Conservation (phyloP, 2,329 filamentous ascomycete genomes). For the Phyllosticta paracitricarpa region DNA sequence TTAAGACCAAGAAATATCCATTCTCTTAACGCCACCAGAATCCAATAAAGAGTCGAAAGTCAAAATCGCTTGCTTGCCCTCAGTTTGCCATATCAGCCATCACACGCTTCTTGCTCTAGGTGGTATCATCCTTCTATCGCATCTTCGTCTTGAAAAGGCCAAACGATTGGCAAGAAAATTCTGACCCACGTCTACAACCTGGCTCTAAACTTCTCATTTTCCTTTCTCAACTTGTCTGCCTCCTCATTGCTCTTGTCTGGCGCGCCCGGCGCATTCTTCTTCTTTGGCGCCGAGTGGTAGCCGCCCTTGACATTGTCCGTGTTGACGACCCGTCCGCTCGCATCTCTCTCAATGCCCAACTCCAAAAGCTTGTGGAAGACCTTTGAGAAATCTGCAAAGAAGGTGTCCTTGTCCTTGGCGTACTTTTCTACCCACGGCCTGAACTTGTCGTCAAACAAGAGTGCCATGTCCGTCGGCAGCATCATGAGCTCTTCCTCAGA, state of each 20-base stretch:
- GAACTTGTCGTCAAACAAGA: slow-evolving; percentile 46
- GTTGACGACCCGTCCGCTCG: slow-evolving; percentile 43
- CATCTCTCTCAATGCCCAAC: slow-evolving; percentile 49
- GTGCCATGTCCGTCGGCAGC: slow-evolving; percentile 54
- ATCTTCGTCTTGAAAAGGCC: background rate
- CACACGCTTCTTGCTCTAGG: background rate
- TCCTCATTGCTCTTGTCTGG: slow-evolving; percentile 28
- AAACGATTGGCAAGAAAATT: background rate
- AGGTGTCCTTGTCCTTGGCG: slow-evolving; percentile 50
- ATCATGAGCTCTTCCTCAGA: slow-evolving; percentile 52
- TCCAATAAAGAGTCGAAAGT: background rate
- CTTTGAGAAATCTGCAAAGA: slow-evolving; percentile 50
- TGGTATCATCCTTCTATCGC: slow-evolving; percentile 6
- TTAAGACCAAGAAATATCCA: background rate
- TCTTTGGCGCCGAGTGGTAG: slow-evolving; percentile 48
- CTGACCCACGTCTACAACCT: slow-evolving; percentile 24
- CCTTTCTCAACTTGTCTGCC: slow-evolving; percentile 31
- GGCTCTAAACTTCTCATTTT: slow-evolving; percentile 31
- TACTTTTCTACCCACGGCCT: slow-evolving; percentile 48
- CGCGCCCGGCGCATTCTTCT: slow-evolving; percentile 33
- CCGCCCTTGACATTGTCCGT: slow-evolving; percentile 48
- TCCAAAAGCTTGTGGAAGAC: slow-evolving; percentile 53
- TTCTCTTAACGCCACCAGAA: background rate
- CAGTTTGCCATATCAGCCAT: background rate
- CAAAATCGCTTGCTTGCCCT: background rate